Evolutionary conservation across 2,329 filamentous ascomycete species (phyloP), one percentile per base, ranked within the genome.

Genomic region (Claviceps pazoutovae): DNA sequence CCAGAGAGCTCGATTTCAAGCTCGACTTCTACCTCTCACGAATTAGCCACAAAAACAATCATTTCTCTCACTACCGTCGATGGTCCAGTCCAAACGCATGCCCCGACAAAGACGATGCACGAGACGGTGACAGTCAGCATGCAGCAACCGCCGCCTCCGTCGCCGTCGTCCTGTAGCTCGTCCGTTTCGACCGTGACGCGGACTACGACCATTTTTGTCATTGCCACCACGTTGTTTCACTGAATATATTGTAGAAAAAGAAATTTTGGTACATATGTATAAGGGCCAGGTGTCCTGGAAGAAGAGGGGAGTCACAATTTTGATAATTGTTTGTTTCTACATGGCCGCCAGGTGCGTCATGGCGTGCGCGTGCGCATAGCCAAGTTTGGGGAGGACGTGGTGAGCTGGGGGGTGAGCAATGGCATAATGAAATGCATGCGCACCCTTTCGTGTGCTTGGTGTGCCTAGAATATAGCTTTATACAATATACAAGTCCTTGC

Each of bases 161-260:
- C 41, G 41, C 41, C 19, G n/a, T 11, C 37, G 23, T 36, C 54
- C 23, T 55, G 55, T 26, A 50, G 38, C 30, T 49, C 49, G 16
- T 19, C 41, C 17, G 43, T 51, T 44, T 57, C 53, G 44, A 59
- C 56, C 5, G 47, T 58, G 11, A 54, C 56, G 8, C 51, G 51
- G 39, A 61, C 59, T 13, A 56, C 54, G 23, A 60, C 60, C 4
- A 30, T 58, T 36, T 57, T 54, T 26, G 52, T 57, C 46, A 57
- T 56, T 14, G 53, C 50, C 44, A 51, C 50, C 38, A 50, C 51
- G 51, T 23, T 44, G 41, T 53, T 49, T 47, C 48, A 44, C 39
- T 59, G 57, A 58, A 56, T 51, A 56, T 51, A 57, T 57, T 51
- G 36, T 17, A 48, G 43, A 51, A 30, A 49, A 50, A 53, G 37